Evolutionary conservation across 768 basidiomycete species (phyloP), one percentile per base, ranked within the genome.

Genomic region (Pisolithus albus): DNA sequence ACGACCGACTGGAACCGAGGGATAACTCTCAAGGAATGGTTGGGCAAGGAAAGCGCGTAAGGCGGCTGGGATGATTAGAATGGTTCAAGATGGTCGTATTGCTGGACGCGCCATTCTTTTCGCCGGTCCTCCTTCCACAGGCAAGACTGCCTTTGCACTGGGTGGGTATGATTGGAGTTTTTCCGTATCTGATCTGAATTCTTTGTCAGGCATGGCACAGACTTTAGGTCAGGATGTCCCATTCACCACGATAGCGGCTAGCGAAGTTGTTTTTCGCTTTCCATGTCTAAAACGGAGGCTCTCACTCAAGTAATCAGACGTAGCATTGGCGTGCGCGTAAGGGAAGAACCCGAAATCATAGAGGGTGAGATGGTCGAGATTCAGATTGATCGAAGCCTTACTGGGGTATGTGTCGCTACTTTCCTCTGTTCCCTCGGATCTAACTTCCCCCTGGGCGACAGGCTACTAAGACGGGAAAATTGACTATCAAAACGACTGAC

Each of bases 281-380:
- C 93, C 61, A 96, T 98, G 91, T 93, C 89, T 26, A 98, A 97
- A 72, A 99, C 96, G 2, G 96, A 99, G 66, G 93, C 93, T 19
- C 79, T 99, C 54, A 98, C 94, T 0, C 95, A 98, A 66, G 92
- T 94, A 0, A 91, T 99, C 71, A 78, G 95, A 59, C 76, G 95
- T 60, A 92, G 92, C 63, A 99, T 99, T 62, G 96, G 95, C 16
- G 93, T 99, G 1, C 78, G 95, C 43, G 97, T 99, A 64, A 95
- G 91, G 67, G 96, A 98, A 65, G 95, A 98, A 73, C 89, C 89
- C 2, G 96, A 99, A 63, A 79, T 99, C 46, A 93, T 98, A 56
- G 93, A 96, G 65, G 96, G 96, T 49, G 95, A 99, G 68, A 92
- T 99, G 7, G 92, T 98, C 6, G 95, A 99, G 71, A 94, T 98